These are phyloP conservation scores for Paracamarosporium sp. DNA, from an alignment of 2,329 filamentous ascomycete species.

Conservation along the genomic window DNA sequence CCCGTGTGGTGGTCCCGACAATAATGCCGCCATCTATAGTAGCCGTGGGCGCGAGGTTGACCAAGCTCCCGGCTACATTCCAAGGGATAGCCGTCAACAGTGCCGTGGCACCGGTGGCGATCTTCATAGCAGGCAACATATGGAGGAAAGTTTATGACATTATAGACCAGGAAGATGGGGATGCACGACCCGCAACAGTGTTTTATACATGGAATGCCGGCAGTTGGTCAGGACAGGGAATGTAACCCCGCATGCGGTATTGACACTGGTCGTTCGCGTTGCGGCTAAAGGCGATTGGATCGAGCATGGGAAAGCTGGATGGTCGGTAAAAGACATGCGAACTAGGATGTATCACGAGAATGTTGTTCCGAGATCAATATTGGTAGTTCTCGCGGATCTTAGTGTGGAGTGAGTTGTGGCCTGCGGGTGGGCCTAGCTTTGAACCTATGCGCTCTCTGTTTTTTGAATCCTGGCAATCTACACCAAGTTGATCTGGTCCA, in stretches of 20 bases:
- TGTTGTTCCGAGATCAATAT: not conserved
- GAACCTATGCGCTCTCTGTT: not conserved
- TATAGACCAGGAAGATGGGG: slow-evolving; percentile 3
- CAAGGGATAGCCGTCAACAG: slow-evolving; percentile 1
- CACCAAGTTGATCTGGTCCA: not conserved
- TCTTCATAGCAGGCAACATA: slow-evolving; percentile 1
- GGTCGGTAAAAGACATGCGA: not conserved
- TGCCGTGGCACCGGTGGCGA: not conserved
- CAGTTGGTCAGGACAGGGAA: not conserved
- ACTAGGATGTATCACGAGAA: not conserved
- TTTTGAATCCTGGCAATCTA: not conserved
- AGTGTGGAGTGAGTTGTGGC: not conserved
- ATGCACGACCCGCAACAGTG: not conserved
- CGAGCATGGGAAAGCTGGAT: not conserved
- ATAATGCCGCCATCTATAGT: slow-evolving; percentile 9
- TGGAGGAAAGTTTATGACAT: not conserved
- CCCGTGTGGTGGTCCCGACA: slow-evolving; percentile 5
- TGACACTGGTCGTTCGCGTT: not conserved
- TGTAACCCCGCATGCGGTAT: not conserved
- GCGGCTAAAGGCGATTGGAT: slow-evolving; percentile 2
- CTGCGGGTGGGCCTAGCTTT: not conserved
- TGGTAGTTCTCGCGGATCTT: not conserved
- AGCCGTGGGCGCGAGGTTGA: slow-evolving; percentile 1
- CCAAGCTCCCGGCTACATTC: slow-evolving; percentile 1
- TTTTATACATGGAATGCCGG: slow-evolving; percentile 6